Conservation (phyloP, 2,329 filamentous ascomycete species). For the Apiospora phragmitis region DNA sequence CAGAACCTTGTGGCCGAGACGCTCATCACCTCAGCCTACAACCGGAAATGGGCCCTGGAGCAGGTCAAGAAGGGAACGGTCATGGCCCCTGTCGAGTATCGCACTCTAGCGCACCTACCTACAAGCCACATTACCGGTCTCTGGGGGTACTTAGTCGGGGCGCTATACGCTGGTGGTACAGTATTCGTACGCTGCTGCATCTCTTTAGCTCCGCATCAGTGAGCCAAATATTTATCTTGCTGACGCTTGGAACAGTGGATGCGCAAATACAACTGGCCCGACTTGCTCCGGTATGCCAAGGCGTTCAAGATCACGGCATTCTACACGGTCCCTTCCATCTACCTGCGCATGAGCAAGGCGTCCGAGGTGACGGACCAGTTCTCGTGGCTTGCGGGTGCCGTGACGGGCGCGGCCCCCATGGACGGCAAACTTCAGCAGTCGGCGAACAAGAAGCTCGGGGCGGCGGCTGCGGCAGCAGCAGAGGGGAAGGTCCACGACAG, state of each 20-base stretch:
- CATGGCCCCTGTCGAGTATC: conserved; percentile 23
- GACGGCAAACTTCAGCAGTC: conserved; percentile 51
- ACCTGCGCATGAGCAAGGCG: conserved; percentile 56
- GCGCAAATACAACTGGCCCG: conserved; percentile 54
- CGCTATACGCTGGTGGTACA: conserved; percentile 42
- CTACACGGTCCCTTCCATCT: conserved; percentile 61
- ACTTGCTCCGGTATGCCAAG: conserved; percentile 52
- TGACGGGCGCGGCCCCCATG: conserved; percentile 56
- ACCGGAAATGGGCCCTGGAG: conserved; percentile 1
- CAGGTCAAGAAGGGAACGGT: neutral
- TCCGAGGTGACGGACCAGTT: conserved; percentile 56
- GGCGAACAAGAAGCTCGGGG: conserved; percentile 48
- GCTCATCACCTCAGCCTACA: neutral
- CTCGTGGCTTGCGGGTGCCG: conserved; percentile 42
- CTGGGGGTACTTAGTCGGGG: conserved; percentile 46
- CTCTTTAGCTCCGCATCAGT: neutral
- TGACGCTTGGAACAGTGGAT: conserved; percentile 52
- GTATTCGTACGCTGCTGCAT: conserved; percentile 26
- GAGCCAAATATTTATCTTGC: neutral
- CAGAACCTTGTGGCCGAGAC: conserved; percentile 22
- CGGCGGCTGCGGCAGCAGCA: conserved; percentile 24
- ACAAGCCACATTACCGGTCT: conserved; percentile 48
- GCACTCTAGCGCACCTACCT: conserved; percentile 46
- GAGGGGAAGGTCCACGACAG: too few relatives aligned
- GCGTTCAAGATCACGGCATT: conserved; percentile 51